These are phyloP conservation scores for Verticillium longisporum DNA, from an alignment of 2,329 filamentous ascomycete species.

Conservation along the genomic window DNA sequence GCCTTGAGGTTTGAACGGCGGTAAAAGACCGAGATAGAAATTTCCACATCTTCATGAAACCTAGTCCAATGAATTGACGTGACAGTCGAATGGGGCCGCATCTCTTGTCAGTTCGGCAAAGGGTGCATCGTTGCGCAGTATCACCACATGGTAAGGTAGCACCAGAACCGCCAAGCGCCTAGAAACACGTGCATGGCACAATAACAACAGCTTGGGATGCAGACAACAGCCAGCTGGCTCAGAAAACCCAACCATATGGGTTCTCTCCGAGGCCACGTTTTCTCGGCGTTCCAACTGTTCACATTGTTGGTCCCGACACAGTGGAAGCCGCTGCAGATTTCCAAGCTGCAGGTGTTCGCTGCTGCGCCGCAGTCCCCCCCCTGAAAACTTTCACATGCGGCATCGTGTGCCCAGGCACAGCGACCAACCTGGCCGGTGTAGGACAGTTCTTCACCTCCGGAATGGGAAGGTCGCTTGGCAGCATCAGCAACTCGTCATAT, in stretches of 20 bases:
- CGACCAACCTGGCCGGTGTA: neutral
- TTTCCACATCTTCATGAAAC: neutral
- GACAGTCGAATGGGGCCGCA: no score
- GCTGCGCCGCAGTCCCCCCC: neutral
- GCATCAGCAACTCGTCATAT: neutral
- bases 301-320: neutral
- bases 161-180: no score
- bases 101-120: no score
- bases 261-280: neutral
- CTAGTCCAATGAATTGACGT: neutral
- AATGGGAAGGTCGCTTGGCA: neutral
- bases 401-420: neutral
- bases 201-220: neutral
- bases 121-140: no score
- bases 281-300: neutral
- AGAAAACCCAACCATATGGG: neutral
- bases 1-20: neutral
- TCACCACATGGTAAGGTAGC: no score
- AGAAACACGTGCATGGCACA: neutral
- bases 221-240: neutral
- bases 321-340: neutral
- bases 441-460: neutral
- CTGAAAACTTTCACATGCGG: neutral
- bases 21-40: neutral
- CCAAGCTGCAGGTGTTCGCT: neutral